phyloP scores from a whole-genome alignment of 192 early-diverging fungal genomes.

The Cladochytrium replicatum region DNA sequence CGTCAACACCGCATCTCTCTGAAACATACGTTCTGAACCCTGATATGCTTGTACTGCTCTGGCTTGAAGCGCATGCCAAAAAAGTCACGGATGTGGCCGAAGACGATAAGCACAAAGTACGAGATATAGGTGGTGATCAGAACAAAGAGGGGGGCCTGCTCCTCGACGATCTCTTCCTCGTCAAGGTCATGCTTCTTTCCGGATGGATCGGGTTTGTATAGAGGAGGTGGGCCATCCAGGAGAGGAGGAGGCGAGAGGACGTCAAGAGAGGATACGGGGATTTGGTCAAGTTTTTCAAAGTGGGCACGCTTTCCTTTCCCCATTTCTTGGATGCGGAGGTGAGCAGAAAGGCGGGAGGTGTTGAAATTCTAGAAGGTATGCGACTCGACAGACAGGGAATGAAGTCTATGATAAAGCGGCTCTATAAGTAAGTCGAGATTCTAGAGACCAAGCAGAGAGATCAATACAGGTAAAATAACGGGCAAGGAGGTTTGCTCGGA shows the following conservation, averaged over 20 bases:
- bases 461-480: too few species aligned
- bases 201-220: conserved; percentile 8
- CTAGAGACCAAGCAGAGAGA: too few species aligned
- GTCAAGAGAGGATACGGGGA: conserved; percentile 23
- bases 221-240: neutral
- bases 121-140: conserved; percentile 91
- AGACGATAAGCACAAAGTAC: conserved; percentile 86
- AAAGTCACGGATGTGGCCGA: conserved; percentile 89
- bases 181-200: neutral
- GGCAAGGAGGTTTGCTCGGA: too few species aligned
- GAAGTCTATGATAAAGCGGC: too few species aligned
- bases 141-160: conserved; percentile 68
- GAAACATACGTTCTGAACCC: too few species aligned
- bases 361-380: too few species aligned
- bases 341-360: too few species aligned
- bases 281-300: conserved; percentile 10
- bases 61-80: conserved; percentile 65
- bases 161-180: conserved; percentile 12
- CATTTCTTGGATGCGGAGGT: too few species aligned
- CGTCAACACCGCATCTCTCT: too few species aligned
- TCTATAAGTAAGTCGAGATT: too few species aligned
- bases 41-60: conserved; percentile 3
- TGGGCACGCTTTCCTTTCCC: conserved; percentile 38
- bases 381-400: too few species aligned
- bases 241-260: conserved; percentile 13